Base-by-base conservation (phyloP, 805 yeast genomes). In the Kuraishia cidri region DNA sequence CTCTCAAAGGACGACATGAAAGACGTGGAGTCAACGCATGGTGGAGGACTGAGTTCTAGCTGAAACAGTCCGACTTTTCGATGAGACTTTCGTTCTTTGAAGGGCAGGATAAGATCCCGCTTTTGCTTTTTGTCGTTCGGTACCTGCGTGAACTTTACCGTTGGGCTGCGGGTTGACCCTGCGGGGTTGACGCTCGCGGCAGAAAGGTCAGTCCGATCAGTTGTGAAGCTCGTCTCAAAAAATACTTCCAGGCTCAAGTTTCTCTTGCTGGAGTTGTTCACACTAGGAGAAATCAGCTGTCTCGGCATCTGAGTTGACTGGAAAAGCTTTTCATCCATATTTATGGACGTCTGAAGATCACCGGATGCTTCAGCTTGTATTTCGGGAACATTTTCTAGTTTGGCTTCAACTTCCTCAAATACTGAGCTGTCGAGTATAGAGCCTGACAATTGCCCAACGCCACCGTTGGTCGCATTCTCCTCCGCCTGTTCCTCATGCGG, bases 1-100 rank as follows among this genome's bases (percentile, higher is more conserved):
- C 26, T 14, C 21, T 68, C 74, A 20, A 82, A 58, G 10, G 45
- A 35, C 2, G 21, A 6, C 21, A 27, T 14, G 12, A 27, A 27
- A n/a, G 19, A 6, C 21, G 5, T 6, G 7, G 19, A n/a, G 9
- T 9, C 16, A 4, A 4, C 30, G 11, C 21, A 15, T n/a, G 8
- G 5, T n/a, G 30, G 30, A 14, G 27, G 27, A 4, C 17, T n/a
- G n/a, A n/a, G n/a, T n/a, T n/a, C n/a, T n/a, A n/a, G n/a, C 41
- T 23, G 6, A 29, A n/a, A 20, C 36, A 38, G 4, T 19, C 24
- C 8, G n/a, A n/a, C n/a, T n/a, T n/a, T n/a, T n/a, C n/a, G n/a
- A n/a, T n/a, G n/a, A n/a, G n/a, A n/a, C 20, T 10, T 5, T 13
- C 13, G 16, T 27, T 15, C 10, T 20, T 19, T 10, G 25, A 20